Base-by-base conservation (phyloP, 2,329 filamentous ascomycete genomes). In the Scytalidium sp. region DNA sequence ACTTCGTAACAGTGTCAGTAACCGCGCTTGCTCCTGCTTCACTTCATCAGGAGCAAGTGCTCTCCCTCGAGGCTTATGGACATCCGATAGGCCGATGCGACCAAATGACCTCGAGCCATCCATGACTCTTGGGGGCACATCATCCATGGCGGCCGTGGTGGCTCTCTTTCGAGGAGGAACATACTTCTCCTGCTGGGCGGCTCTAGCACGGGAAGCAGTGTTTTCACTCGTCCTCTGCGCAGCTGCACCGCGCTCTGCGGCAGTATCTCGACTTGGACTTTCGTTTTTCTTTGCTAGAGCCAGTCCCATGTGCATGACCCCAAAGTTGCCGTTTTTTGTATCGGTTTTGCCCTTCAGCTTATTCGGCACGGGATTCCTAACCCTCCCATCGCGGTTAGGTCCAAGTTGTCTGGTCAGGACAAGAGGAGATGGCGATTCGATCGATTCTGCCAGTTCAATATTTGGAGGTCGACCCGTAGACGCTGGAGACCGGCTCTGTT, bases 181-280 rank as follows among this genome's bases (percentile, higher is more conserved):
- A 56, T 83, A 82, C 49, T 74, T 74, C 45, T 75, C 74, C 41
- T 76, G 74, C 52, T 76, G 77, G 41, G 80, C 80, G 50, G 77
- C 67, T 59, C 72, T 78, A 29, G 82, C 81, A 39, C 80, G 79
- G 46, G 78, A 71, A 42, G 76, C 79, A 11, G 81, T 84, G 56
- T 73, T 78, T 61, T 85, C 81, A 59, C 82, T 85, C 11, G 80
- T 82, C 45, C 79, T 76, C 62, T 83, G 80, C 2, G 83, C 82
- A 43, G 79, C 76, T 15, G 62, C 63, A 53, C 64, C 60, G 78
- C 79, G 76, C 63, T 83, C 81, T 5, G 81, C 81, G 42, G 79
- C 75, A 46, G 75, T 75, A 60, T 64, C 61, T 50, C 53, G 56
- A 15, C 58, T 58, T 22, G 51, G 52, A 25, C 46, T 43, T 17